Evolutionary conservation across 108 stramenopile genomes (phyloP), one percentile per base, ranked within the genome.

Genomic region (Nitzschia palea): DNA sequence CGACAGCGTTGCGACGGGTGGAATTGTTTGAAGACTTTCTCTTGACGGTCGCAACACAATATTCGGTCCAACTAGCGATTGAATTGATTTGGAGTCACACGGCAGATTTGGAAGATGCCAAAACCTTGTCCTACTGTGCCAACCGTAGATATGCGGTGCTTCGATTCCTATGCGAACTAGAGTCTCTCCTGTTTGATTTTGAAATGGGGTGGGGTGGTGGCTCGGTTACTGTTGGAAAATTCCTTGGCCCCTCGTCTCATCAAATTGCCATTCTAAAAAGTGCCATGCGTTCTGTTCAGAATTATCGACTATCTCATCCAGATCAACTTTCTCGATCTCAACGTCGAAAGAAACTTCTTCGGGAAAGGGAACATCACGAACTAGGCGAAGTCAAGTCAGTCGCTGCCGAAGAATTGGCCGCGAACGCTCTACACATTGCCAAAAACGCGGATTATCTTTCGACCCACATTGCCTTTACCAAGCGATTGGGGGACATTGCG

Each of bases 11-110:
- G 59, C 77, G 70, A 18, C 77, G 87, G 28, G 77, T 94, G 0
- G 93, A 94, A 54, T 34, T 94, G 55, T 54, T 90, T 74, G 93
- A 94, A 78, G 93, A 94, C 62, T 94, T 94, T 61, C 75, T 94
- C 50, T 55, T 94, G 57, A 94, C 93, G 9, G 84, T 94, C 17
- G 60, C 80, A 3, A 73, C 73, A 10, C 66, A 81, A 30, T 74
- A 89, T 67, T 87, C 86, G 31, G 76, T 94, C 40, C 93, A 94
- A 70, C 72, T 94, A 40, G 89, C 86, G 2, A 66, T 89, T 53
- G 87, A 90, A 57, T 62, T 94, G 55, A 81, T 88, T 26, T 94
- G 93, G 93, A 81, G 83, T 43, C 83, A 87, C 42, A 74, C 80
- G 34, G 93, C 93, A n/a, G 93, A 94, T 67, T 74, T 94, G 47